A percentile compares a stretch with the other conserved stretches of the same genome.
phyloP scores from a whole-genome alignment of 805 yeast species.

The Candida ulmi region DNA sequence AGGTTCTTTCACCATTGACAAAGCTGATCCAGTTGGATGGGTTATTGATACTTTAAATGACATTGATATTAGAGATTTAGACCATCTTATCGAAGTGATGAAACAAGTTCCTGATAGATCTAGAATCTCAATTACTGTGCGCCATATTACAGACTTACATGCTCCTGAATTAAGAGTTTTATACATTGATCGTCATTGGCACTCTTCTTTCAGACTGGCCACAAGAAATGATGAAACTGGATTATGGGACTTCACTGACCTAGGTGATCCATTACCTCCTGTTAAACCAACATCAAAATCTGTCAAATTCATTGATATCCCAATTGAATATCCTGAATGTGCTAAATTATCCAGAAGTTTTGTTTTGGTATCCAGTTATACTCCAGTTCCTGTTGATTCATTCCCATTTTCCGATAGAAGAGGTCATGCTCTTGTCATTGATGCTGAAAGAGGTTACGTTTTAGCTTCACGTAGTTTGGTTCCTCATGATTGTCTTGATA shows the following conservation, averaged over 20 bases:
- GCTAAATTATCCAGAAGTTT: constrained; percentile 58
- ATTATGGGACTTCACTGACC: constrained; percentile 47
- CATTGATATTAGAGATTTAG: constrained; percentile 65
- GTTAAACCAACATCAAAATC: constrained; percentile 42
- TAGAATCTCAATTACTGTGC: constrained; percentile 63
- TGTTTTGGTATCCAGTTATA: constrained; percentile 59
- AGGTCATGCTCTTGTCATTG: constrained; percentile 77
- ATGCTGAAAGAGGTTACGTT: constrained; percentile 74
- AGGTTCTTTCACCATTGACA: constrained; percentile 63
- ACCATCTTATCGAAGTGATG: constrained; percentile 75
- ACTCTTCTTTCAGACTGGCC: constrained; percentile 62
- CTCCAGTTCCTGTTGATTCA: constrained; percentile 75
- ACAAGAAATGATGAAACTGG: constrained; percentile 54
- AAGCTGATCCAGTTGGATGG: constrained; percentile 69
- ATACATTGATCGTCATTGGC: constrained; percentile 84
- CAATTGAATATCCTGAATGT: constrained; percentile 48
- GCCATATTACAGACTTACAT: constrained; percentile 78
- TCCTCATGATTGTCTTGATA: constrained; percentile 74
- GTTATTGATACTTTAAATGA: constrained; percentile 74
- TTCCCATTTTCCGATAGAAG: constrained; percentile 54
- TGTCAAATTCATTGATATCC: constrained; percentile 68
- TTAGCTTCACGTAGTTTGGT: constrained; percentile 72
- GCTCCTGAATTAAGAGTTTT: constrained; percentile 62
- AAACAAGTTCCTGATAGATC: constrained; percentile 68
- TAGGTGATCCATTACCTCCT: constrained; percentile 56